A percentile compares a stretch with the other conserved stretches of the same genome.
phyloP scores from a whole-genome alignment of 805 yeast species.

The Hermanozyma aechmeae region DNA sequence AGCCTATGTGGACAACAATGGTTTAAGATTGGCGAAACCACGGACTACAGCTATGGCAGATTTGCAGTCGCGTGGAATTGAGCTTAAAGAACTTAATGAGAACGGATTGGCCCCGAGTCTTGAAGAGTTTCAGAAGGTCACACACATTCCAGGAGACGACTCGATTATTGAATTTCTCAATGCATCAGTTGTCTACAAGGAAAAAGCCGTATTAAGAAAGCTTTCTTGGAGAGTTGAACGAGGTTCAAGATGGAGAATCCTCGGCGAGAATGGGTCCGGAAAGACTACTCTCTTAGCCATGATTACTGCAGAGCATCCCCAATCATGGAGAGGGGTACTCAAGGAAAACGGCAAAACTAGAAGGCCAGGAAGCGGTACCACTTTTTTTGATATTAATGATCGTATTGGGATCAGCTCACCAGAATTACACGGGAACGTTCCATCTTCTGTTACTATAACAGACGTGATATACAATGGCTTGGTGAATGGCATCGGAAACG shows the following conservation, averaged over 20 bases:
- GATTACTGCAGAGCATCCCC: slow-evolving; percentile 93
- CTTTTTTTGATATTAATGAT: slow-evolving; percentile 70
- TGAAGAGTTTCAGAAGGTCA: neutral
- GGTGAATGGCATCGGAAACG: slow-evolving; percentile 47
- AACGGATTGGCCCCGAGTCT: neutral
- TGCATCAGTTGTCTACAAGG: slow-evolving; percentile 60
- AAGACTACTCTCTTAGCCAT: slow-evolving; percentile 81
- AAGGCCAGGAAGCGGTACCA: slow-evolving; percentile 60
- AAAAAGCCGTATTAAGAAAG: slow-evolving; percentile 47
- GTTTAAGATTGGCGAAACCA: slow-evolving; percentile 38
- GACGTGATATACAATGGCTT: slow-evolving; percentile 68
- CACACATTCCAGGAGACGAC: neutral
- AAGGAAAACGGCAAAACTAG: slow-evolving; percentile 58
- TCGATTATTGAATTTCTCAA: slow-evolving; percentile 39
- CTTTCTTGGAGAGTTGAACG: slow-evolving; percentile 56
- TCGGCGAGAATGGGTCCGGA: slow-evolving; percentile 90
- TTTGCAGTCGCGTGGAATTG: no score
- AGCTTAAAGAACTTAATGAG: neutral
- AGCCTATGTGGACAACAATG: slow-evolving; percentile 46
- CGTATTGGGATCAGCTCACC: slow-evolving; percentile 86
- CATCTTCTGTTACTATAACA: slow-evolving; percentile 40
- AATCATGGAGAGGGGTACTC: slow-evolving; percentile 77
- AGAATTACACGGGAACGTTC: slow-evolving; percentile 84
- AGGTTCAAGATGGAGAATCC: slow-evolving; percentile 82
- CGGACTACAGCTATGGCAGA: no score